phyloP scores from a whole-genome alignment of 306 rosid genomes.

The Calophaca sinica region DNA sequence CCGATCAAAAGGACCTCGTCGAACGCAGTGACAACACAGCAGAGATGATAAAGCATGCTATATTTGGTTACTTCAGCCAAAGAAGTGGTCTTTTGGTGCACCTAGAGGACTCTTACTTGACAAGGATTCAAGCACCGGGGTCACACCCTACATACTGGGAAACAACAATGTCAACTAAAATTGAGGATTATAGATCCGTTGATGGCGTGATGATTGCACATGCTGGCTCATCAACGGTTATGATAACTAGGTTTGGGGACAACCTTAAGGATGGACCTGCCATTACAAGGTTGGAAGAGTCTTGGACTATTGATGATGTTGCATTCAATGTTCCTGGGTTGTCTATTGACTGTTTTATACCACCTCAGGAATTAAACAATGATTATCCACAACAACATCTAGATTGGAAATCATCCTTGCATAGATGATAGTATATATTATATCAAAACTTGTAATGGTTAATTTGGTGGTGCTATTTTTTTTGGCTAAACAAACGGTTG shows the following conservation, averaged over 20 bases:
- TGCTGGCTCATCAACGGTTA: slow-evolving; percentile 68
- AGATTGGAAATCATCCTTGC: slow-evolving; percentile 68
- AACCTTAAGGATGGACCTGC: slow-evolving; percentile 69
- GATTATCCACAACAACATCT: slow-evolving; percentile 52
- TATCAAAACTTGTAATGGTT: not conserved
- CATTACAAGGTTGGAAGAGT: slow-evolving; percentile 78
- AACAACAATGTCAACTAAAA: slow-evolving; percentile 83
- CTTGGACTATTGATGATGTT: slow-evolving; percentile 87
- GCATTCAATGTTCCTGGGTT: slow-evolving; percentile 88
- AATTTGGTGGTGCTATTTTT: not conserved
- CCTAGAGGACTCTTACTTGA: slow-evolving; percentile 85
- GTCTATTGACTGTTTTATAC: slow-evolving; percentile 87
- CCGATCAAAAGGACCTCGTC: slow-evolving; percentile 72
- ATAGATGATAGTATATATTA: slow-evolving; percentile 30
- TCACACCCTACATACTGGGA: slow-evolving; percentile 88
- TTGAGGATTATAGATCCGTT: slow-evolving; percentile 72
- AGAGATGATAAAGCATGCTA: slow-evolving; percentile 86
- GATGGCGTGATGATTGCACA: slow-evolving; percentile 90
- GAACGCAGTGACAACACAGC: slow-evolving; percentile 92
- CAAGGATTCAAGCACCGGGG: slow-evolving; percentile 91
- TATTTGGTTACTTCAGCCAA: slow-evolving; percentile 93
- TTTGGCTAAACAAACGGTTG: not conserved
- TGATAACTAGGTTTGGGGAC: slow-evolving; percentile 83
- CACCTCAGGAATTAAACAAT: slow-evolving; percentile 74
- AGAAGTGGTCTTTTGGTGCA: slow-evolving; percentile 75